Evolutionary conservation across 2,329 filamentous ascomycete species (phyloP).

Genomic region (Fusarium stilboides): DNA sequence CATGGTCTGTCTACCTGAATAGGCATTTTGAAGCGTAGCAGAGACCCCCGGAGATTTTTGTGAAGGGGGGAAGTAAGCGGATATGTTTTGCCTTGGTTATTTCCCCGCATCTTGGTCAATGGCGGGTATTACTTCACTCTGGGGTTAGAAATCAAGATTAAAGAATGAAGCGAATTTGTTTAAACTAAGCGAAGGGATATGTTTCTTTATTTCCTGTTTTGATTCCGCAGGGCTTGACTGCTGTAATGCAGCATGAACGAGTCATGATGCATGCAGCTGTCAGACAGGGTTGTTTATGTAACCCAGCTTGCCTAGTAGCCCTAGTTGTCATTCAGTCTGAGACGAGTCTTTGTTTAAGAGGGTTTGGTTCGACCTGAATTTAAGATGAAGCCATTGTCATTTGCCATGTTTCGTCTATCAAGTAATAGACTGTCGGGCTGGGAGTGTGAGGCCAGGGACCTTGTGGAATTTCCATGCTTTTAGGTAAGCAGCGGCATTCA

Average conservation of each 20-base stretch:
- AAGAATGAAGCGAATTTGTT: neutral
- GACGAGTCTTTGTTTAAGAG: neutral
- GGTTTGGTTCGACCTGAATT: rapidly evolving
- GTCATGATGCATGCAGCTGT: neutral
- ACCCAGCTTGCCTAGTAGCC: no score
- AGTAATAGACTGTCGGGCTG: neutral
- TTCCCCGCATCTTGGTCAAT: neutral
- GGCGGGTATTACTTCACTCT: neutral
- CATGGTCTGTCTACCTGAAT: neutral
- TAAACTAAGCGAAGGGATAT: neutral
- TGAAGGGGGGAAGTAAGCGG: neutral
- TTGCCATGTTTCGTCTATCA: neutral
- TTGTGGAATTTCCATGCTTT: neutral
- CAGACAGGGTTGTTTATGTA: neutral
- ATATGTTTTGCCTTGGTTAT: neutral
- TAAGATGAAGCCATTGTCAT: neutral
- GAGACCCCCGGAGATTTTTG: neutral
- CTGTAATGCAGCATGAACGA: neutral
- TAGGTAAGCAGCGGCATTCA: neutral
- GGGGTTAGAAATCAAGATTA: neutral
- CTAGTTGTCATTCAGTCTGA: neutral
- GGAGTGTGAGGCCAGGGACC: neutral
- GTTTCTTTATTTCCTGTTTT: neutral
- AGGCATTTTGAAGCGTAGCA: conserved; percentile 18
- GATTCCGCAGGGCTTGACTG: neutral